Percentiles rank a stretch among this genome's conserved stretches.
Evolutionary conservation across 306 rosid species (phyloP).

Genomic region (Gastrolobium bilobum): DNA sequence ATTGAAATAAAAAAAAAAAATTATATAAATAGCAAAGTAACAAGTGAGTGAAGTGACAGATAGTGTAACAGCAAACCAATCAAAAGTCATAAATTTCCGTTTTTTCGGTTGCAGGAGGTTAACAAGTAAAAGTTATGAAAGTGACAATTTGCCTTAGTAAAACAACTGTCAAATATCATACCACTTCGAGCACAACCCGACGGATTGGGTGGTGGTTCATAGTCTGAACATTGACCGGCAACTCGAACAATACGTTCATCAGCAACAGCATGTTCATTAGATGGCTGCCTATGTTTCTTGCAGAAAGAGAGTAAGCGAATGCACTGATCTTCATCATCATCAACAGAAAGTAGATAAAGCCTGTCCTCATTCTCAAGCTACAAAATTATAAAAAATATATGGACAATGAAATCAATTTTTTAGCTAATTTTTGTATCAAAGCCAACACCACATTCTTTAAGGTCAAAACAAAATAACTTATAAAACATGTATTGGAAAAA

Average conservation of each 20-base stretch:
- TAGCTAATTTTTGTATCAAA: conserved; percentile 31
- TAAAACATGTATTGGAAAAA: conserved; percentile 2
- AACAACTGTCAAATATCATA: conserved; percentile 52
- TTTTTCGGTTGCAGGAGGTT: conserved; percentile 4
- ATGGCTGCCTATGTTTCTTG: conserved; percentile 96
- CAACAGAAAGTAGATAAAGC: conserved; percentile 88
- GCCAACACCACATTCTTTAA: conserved; percentile 21
- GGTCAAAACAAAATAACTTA: conserved; percentile 40
- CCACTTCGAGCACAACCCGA: conserved; percentile 99
- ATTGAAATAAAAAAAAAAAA: conserved; percentile 10
- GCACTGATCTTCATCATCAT: conserved; percentile 96
- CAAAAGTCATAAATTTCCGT: background rate
- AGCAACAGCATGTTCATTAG: conserved; percentile 77
- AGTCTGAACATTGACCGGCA: conserved; percentile 77
- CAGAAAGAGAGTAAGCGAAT: conserved; percentile 96
- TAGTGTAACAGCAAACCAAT: conserved; percentile 13
- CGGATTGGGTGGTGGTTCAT: conserved; percentile 82
- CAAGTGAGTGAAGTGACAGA: conserved; percentile 18
- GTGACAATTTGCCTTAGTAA: conserved; percentile 21
- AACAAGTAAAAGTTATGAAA: conserved; percentile 36
- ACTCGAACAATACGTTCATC: conserved; percentile 78
- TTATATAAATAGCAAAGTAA: conserved; percentile 20
- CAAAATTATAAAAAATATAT: conserved; percentile 41
- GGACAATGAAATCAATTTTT: conserved; percentile 19
- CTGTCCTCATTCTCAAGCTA: conserved; percentile 99